A percentile compares a stretch with the other conserved stretches of the same genome.
Conservation (phyloP, 495 filamentous ascomycete species). For the Xylona heveae region DNA sequence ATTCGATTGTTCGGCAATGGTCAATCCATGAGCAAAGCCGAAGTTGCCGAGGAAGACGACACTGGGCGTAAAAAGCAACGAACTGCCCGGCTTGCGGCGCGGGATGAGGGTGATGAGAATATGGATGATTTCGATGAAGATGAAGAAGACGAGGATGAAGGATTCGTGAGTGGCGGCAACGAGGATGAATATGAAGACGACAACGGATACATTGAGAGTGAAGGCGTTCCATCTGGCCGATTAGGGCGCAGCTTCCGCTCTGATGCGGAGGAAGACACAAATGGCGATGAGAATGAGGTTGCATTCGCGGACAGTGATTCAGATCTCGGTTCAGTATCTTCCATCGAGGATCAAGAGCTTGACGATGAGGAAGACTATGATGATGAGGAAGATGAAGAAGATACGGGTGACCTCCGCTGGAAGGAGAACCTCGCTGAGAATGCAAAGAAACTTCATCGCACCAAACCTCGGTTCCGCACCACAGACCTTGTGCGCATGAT, state of each 20-base stretch:
- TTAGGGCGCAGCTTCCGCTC: conserved; percentile 21
- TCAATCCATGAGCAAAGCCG: conserved; percentile 36
- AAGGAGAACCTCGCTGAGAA: conserved; percentile 68
- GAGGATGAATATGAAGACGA: conserved; percentile 15
- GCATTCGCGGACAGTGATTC: conserved; percentile 95
- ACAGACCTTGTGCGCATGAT: conserved; percentile 65
- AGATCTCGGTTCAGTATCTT: conserved; percentile 78
- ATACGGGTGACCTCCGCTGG: conserved; percentile 51
- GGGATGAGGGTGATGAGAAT: conserved; percentile 25
- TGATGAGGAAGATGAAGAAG: conserved; percentile 37
- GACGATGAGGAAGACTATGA: conserved; percentile 39
- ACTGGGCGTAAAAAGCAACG: conserved; percentile 51
- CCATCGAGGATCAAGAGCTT: conserved; percentile 35
- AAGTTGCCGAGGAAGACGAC: conserved; percentile 32
- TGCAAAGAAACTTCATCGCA: conserved; percentile 47
- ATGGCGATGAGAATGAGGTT: conserved; percentile 39
- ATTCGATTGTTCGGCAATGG: conserved; percentile 69
- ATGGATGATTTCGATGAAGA: conserved; percentile 29
- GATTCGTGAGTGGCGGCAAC: conserved; percentile 13
- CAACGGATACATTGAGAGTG: conserved; percentile 19
- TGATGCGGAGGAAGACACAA: conserved; percentile 27
- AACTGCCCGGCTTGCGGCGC: conserved; percentile 37
- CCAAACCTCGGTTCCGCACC: conserved; percentile 46
- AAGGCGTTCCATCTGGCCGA: conserved; percentile 18
- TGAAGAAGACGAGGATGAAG: conserved; percentile 24